Base-by-base conservation (phyloP, 164 flowering plant genomes). In the Vitis labrusca region DNA sequence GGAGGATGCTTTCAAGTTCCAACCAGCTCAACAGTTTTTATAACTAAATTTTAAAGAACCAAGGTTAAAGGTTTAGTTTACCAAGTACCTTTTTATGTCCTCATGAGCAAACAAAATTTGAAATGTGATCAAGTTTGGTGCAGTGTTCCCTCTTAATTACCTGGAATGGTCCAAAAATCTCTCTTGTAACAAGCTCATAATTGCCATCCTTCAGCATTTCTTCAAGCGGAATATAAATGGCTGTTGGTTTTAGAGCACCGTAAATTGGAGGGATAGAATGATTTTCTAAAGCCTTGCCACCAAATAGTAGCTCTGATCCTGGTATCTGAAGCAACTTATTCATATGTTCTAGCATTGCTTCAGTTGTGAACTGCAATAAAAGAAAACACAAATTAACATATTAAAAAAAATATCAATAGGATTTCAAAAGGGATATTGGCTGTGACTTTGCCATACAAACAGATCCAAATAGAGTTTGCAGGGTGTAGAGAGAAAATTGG, bases 81-180 rank as follows among this genome's bases (percentile, higher is more conserved):
- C 44, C 44, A 37, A 37, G 7, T 37, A 37, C 44, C 44, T 37
- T 37, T 37, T 37, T 37, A 37, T 3, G 44, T 37, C 44, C 44
- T 37, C 44, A 37, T 37, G 44, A 37, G 7, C 44, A 37, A 37
- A 37, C 44, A 37, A 37, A 6, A 37, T 37, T 37, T 37, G 44
- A 11, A 14, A 52, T 30, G 47, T 14, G 19, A 61, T 29, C 54
- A 47, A 15, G n/a, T 50, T 63, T 47, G 27, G 27, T 23, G 14
- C 14, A 12, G 23, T 10, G 64, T 11, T 10, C 50, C 58, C 48
- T 37, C 15, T 55, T 52, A 11, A 50, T 74, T 78, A 96, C 99
- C 97, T 93, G 99, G 79, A 96, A 96, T 61, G 98, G 99, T 50
- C 99, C 99, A 77, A 96, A 96, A 19, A 93, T 93, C 81, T 96